Conservation (phyloP, 2,329 filamentous ascomycete genomes). For the Ophiostoma himal-ulmi region DNA sequence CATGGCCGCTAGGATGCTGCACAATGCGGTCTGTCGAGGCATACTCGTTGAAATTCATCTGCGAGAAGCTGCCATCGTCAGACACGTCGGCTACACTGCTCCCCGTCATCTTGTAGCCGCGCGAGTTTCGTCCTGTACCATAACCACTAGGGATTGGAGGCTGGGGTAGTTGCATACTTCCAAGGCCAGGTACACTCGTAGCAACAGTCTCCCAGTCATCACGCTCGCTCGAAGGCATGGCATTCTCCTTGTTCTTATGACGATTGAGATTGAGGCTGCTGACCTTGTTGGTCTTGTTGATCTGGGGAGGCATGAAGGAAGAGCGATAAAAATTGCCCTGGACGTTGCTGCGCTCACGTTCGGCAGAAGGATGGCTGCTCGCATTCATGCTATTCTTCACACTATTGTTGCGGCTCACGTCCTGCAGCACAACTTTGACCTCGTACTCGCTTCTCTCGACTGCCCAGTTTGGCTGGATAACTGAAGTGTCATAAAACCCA, state of each 20-base stretch:
- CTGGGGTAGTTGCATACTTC: slow-evolving; percentile 25
- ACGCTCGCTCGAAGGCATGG: slow-evolving; percentile 29
- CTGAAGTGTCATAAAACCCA: slow-evolving; percentile 23
- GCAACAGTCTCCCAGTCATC: slow-evolving; percentile 40
- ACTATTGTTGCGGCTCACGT: slow-evolving; percentile 5
- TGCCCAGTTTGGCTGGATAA: slow-evolving; percentile 23
- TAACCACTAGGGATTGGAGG: neutral
- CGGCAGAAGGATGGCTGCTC: neutral
- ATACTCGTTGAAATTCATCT: slow-evolving; percentile 25
- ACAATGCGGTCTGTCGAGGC: slow-evolving; percentile 31
- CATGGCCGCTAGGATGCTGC: slow-evolving; percentile 26
- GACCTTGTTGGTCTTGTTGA: neutral
- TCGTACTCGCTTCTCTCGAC: slow-evolving; percentile 22
- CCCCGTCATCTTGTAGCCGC: slow-evolving; percentile 28
- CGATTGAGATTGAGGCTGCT: neutral
- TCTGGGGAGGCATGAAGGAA: neutral
- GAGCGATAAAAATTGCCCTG: neutral
- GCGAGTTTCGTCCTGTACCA: neutral
- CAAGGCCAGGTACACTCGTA: slow-evolving; percentile 31
- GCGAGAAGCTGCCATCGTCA: slow-evolving; percentile 30
- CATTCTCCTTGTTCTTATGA: slow-evolving; percentile 12
- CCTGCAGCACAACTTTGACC: slow-evolving; percentile 28
- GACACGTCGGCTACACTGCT: slow-evolving; percentile 45
- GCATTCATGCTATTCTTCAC: slow-evolving; percentile 17
- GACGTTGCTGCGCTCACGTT: neutral